A percentile compares a stretch with the other conserved stretches of the same genome.
Evolutionary conservation across 2,329 filamentous ascomycete species (phyloP).

Genomic region (Aphanoascus verrucosus): DNA sequence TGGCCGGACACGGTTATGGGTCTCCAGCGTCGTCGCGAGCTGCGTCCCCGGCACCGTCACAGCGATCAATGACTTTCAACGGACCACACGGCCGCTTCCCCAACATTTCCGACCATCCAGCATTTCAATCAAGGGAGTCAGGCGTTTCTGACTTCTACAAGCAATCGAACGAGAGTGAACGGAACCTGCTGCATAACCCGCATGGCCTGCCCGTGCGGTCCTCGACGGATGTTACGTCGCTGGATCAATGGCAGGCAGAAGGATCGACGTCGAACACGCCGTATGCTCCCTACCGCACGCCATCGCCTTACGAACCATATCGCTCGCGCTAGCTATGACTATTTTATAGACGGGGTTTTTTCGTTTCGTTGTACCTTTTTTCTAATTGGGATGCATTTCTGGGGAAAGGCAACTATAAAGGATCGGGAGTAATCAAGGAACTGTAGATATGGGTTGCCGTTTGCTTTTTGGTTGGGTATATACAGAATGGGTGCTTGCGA

Average conservation of each 20-base stretch:
- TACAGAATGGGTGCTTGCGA: constrained; percentile 4
- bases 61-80: constrained; percentile 15
- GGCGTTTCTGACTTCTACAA: constrained; percentile 24
- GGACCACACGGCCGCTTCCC: constrained; percentile 18
- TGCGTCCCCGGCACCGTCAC: constrained; percentile 32
- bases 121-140: constrained; percentile 27
- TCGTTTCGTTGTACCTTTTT: neutral
- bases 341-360: neutral
- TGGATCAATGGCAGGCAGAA: constrained; percentile 28
- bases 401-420: constrained; percentile 1
- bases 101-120: constrained; percentile 26
- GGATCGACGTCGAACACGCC: neutral
- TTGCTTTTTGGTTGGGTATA: neutral
- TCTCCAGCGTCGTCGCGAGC: constrained; percentile 33
- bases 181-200: constrained; percentile 28
- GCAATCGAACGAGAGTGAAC: constrained; percentile 32
- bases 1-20: constrained; percentile 23
- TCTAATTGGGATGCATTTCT: constrained; percentile 6
- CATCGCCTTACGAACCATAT: constrained; percentile 17
- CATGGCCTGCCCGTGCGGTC: constrained; percentile 22
- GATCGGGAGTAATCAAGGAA: neutral
- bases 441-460: neutral
- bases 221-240: constrained; percentile 16
- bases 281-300: constrained; percentile 10
- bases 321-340: constrained; percentile 5